Evolutionary conservation across 371 early-diverging fungal species (phyloP).

Genomic region (Coemansia sp.): DNA sequence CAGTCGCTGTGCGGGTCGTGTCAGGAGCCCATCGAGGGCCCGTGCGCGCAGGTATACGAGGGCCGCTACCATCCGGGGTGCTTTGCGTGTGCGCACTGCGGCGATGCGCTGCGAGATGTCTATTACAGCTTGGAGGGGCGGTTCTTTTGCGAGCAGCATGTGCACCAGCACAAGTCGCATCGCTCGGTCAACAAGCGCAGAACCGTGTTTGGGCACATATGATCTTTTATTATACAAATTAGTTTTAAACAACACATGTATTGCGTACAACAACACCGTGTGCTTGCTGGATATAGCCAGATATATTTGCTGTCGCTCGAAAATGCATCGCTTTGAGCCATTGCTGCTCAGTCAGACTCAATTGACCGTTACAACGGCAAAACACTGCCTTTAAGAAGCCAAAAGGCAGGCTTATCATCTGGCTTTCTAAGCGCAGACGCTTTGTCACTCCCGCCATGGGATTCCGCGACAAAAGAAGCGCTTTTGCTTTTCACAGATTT

Average conservation of each 20-base stretch:
- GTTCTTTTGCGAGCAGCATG: constrained; percentile 79
- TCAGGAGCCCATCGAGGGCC: constrained; percentile 79
- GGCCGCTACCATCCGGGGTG: constrained; percentile 66
- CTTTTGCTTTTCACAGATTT: not conserved
- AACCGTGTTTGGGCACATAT: constrained; percentile 55
- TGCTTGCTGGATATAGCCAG: not conserved
- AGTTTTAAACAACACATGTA: not conserved
- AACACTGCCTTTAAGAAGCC: too few species aligned
- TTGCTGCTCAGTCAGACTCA: too few species aligned
- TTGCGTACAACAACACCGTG: not conserved
- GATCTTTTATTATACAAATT: not conserved
- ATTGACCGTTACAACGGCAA: too few species aligned
- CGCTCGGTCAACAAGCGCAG: constrained; percentile 69
- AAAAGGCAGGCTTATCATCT: too few species aligned
- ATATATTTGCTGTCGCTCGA: too few species aligned
- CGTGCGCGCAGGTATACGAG: constrained; percentile 79
- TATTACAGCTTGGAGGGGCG: constrained; percentile 77
- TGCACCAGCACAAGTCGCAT: constrained; percentile 62
- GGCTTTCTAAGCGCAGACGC: too few species aligned
- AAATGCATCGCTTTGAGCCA: too few species aligned
- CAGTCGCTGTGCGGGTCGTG: constrained; percentile 78
- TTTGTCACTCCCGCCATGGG: too few species aligned
- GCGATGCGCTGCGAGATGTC: constrained; percentile 66
- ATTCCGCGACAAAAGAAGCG: too few species aligned
- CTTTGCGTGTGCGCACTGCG: constrained; percentile 71